A percentile compares a stretch with the other conserved stretches of the same genome.
Evolutionary conservation across 371 early-diverging fungal genomes (phyloP).

Genomic region (Parasitella parasitica): DNA sequence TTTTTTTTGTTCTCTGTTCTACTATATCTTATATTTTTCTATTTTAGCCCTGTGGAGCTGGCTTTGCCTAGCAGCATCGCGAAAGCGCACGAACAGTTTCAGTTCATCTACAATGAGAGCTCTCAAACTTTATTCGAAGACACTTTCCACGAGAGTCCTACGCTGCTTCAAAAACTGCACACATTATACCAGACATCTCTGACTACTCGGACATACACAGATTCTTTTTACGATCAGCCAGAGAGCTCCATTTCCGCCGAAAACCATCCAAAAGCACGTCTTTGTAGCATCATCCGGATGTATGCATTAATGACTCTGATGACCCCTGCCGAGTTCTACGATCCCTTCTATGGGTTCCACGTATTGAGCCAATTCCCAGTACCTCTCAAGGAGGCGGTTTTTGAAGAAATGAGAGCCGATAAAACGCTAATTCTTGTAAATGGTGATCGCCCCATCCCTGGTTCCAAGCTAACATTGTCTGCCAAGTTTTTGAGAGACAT

Average conservation of each 20-base stretch:
- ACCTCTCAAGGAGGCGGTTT: conserved; percentile 8
- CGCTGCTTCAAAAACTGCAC: conserved; percentile 24
- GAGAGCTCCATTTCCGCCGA: neutral
- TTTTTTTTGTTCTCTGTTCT: too few species aligned
- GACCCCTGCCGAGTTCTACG: conserved; percentile 53
- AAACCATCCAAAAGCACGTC: neutral
- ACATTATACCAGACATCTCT: conserved; percentile 5
- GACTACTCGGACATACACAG: neutral
- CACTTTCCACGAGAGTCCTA: conserved; percentile 14
- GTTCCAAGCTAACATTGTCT: conserved; percentile 39
- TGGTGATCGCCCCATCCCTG: conserved; percentile 50
- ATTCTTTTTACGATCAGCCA: neutral
- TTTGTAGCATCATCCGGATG: neutral
- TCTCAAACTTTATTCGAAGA: conserved; percentile 28
- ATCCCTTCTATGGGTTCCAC: conserved; percentile 41
- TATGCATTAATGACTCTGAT: conserved; percentile 50
- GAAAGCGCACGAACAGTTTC: neutral
- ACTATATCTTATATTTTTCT: too few species aligned
- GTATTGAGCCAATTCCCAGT: conserved; percentile 36
- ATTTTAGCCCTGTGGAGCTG: neutral
- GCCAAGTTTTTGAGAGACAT: conserved; percentile 23
- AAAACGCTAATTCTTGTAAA: conserved; percentile 28
- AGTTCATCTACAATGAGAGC: neutral
- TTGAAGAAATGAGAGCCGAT: conserved; percentile 14
- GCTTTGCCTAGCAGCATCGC: neutral